Percentiles rank a stretch among this genome's conserved stretches.
Evolutionary conservation across 192 early-diverging fungal species (phyloP).

Genomic region (Gorgonomyces haynaldii): DNA sequence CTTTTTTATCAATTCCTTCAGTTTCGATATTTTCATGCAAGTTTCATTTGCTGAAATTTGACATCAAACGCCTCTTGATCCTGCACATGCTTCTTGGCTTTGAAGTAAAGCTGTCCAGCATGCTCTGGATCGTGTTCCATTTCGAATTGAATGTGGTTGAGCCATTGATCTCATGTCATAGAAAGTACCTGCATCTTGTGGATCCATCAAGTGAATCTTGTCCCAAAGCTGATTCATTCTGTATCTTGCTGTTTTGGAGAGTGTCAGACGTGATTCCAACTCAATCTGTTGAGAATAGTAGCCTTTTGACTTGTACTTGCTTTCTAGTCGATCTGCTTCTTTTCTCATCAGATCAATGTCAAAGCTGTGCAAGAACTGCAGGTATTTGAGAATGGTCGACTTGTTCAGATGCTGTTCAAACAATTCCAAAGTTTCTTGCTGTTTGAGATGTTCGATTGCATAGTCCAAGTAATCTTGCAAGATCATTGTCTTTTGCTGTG

Average conservation of each 20-base stretch:
- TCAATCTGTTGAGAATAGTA: no score
- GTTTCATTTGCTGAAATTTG: no score
- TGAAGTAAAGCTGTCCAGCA: no score
- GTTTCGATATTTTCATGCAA: no score
- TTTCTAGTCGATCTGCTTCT: no score
- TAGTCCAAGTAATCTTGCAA: slow-evolving; percentile 40
- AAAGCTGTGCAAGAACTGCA: slow-evolving; percentile 29
- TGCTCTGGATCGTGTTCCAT: no score
- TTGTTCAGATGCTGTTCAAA: slow-evolving; percentile 8
- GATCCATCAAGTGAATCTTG: background rate
- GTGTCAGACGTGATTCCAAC: slow-evolving; percentile 27
- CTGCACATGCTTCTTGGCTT: no score
- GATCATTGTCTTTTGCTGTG: slow-evolving; percentile 21
- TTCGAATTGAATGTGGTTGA: slow-evolving; percentile 25
- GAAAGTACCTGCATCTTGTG: background rate
- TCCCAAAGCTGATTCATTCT: background rate
- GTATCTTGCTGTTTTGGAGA: background rate
- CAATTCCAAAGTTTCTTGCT: slow-evolving; percentile 14
- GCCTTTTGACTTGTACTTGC: no score
- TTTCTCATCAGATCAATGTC: slow-evolving; percentile 23
- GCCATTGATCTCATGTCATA: slow-evolving; percentile 18
- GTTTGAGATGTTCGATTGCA: slow-evolving; percentile 20
- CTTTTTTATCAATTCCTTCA: no score
- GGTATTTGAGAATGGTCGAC: slow-evolving; percentile 11
- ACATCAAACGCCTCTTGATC: no score